These are phyloP conservation scores for Suhomyces sp. DNA, from an alignment of 805 yeast species.

Conservation along the genomic window DNA sequence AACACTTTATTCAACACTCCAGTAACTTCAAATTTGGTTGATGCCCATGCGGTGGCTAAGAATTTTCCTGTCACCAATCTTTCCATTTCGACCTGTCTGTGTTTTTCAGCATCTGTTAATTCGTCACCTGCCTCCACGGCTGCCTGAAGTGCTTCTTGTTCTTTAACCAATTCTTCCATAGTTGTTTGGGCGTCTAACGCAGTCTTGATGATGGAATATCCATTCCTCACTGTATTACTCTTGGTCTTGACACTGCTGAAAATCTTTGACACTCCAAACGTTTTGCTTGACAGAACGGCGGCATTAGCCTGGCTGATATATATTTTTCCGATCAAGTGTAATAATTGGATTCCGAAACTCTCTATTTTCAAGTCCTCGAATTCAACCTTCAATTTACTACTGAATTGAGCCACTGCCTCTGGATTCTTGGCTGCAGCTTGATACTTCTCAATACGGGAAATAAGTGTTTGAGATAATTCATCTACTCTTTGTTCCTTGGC, in stretches of 20 bases:
- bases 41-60: slow-evolving; percentile 93
- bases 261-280: slow-evolving; percentile 84
- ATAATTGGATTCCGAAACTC: slow-evolving; percentile 88
- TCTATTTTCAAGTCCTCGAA: slow-evolving; percentile 86
- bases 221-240: slow-evolving; percentile 78
- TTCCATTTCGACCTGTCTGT: slow-evolving; percentile 68
- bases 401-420: slow-evolving; percentile 59
- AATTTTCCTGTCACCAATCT: slow-evolving; percentile 82
- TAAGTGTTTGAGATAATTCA: slow-evolving; percentile 50
- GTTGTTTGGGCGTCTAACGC: slow-evolving; percentile 87
- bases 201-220: slow-evolving; percentile 75
- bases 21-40: slow-evolving; percentile 84
- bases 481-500: slow-evolving; percentile 49
- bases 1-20: slow-evolving; percentile 80
- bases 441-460: slow-evolving; percentile 47
- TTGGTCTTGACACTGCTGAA: slow-evolving; percentile 80
- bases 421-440: slow-evolving; percentile 60
- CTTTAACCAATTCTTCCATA: slow-evolving; percentile 64
- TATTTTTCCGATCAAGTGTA: slow-evolving; percentile 78
- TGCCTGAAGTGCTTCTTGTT: slow-evolving; percentile 51
- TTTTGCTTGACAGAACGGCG: slow-evolving; percentile 69
- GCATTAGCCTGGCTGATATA: slow-evolving; percentile 76
- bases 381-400: slow-evolving; percentile 54
- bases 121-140: slow-evolving; percentile 29
- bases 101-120: slow-evolving; percentile 32